Conservation (phyloP, 305 asterid species). For the Stenogyne calaminthoides region DNA sequence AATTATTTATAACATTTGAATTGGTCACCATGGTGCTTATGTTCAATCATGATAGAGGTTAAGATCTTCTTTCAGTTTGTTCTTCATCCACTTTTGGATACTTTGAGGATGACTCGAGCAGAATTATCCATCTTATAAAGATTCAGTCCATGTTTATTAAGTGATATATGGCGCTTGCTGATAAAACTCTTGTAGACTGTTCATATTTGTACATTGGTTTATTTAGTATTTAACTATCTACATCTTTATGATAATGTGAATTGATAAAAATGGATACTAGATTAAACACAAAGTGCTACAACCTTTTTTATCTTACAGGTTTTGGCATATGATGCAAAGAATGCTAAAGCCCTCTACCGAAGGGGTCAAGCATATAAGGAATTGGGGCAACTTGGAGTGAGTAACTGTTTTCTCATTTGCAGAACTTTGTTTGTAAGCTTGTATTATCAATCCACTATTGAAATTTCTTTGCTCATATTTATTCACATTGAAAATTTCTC, state of each 20-base stretch:
- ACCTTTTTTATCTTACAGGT: constrained; percentile 55
- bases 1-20: constrained; percentile 9
- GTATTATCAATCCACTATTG: constrained; percentile 23
- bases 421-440: constrained; percentile 29
- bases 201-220: not conserved
- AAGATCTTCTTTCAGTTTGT: not conserved
- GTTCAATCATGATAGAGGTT: not conserved
- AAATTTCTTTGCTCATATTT: constrained; percentile 18
- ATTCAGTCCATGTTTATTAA: constrained; percentile 1
- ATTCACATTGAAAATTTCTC: constrained; percentile 30
- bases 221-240: not conserved
- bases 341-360: constrained; percentile 89
- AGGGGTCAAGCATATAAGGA: constrained; percentile 92
- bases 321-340: constrained; percentile 65
- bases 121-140: constrained; percentile 2
- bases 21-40: constrained; percentile 15
- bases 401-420: constrained; percentile 38
- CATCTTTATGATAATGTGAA: not conserved
- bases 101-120: constrained; percentile 13
- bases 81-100: constrained; percentile 14
- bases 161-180: constrained; percentile 20
- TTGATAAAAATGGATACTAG: constrained; percentile 1
- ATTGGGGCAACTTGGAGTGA: constrained; percentile 67
- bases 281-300: constrained; percentile 17
- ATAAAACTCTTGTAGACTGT: not conserved